Percentiles rank a stretch among this genome's conserved stretches.
Evolutionary conservation across 768 basidiomycete genomes (phyloP).

Genomic region (Phanerochaete sordida): DNA sequence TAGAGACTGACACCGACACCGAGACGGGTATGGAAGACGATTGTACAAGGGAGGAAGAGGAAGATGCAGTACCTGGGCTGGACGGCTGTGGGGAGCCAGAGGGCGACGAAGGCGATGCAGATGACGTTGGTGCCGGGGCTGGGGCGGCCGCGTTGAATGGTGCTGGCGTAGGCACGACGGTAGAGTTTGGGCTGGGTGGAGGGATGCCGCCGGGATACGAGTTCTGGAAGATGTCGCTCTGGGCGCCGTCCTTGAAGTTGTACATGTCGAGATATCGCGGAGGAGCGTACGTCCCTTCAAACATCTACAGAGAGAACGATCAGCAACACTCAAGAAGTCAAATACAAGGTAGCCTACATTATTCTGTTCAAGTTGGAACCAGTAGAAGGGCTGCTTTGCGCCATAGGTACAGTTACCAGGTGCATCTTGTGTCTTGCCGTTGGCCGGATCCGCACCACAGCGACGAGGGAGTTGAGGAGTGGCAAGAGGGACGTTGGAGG

Average conservation of each 20-base stretch:
- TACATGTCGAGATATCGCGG: conserved; percentile 68
- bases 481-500: conserved; percentile 49
- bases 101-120: neutral
- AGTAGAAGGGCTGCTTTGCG: conserved; percentile 68
- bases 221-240: conserved; percentile 68
- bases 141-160: conserved; percentile 4
- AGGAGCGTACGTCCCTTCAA: conserved; percentile 56
- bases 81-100: neutral
- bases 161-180: conserved; percentile 22
- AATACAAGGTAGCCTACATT: conserved; percentile 40
- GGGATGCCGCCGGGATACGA: conserved; percentile 38
- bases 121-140: neutral
- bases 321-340: neutral
- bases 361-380: conserved; percentile 60
- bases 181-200: conserved; percentile 22
- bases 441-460: conserved; percentile 56
- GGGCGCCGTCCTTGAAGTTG: conserved; percentile 69
- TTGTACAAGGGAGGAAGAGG: neutral
- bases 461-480: conserved; percentile 57
- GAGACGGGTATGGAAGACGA: conserved; percentile 1
- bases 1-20: conserved; percentile 3
- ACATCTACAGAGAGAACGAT: conserved; percentile 42
- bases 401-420: conserved; percentile 72
- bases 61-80: neutral
- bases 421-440: conserved; percentile 37